phyloP scores from a whole-genome alignment of 495 filamentous ascomycete genomes.

The Penicillium nucicola region DNA sequence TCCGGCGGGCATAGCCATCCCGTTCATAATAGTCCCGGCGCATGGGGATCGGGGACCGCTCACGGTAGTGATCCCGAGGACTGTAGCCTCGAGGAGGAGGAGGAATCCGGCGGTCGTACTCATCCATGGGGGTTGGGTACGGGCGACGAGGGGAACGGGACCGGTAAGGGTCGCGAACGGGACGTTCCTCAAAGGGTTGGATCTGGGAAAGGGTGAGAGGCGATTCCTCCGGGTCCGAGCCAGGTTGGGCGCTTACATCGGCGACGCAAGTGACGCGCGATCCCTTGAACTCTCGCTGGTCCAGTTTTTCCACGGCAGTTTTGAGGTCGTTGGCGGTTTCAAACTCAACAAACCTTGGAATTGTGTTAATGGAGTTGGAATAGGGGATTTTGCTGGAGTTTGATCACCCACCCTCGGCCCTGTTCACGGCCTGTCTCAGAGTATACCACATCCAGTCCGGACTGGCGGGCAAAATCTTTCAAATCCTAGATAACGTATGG shows the following conservation, averaged over 20 bases:
- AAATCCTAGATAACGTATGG: constrained; percentile 70
- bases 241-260: constrained; percentile 61
- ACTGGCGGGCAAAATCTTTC: constrained; percentile 98
- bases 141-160: constrained; percentile 73
- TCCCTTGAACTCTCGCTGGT: constrained; percentile 88
- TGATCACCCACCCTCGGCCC: constrained; percentile 77
- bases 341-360: constrained; percentile 89
- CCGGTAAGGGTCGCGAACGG: constrained; percentile 66
- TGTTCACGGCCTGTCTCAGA: constrained; percentile 93
- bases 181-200: constrained; percentile 60
- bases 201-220: constrained; percentile 46
- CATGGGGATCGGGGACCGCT: constrained; percentile 68
- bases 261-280: constrained; percentile 75
- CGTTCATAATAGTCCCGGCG: constrained; percentile 84
- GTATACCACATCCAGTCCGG: constrained; percentile 95
- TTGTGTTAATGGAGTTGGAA: constrained; percentile 26
- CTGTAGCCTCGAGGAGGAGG: constrained; percentile 78
- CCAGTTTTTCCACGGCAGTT: constrained; percentile 88
- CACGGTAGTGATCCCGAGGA: constrained; percentile 81
- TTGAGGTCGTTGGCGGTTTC: constrained; percentile 88
- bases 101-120: constrained; percentile 74
- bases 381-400: constrained; percentile 4
- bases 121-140: constrained; percentile 59
- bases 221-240: constrained; percentile 17
- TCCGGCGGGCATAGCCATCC: constrained; percentile 64